A percentile compares a stretch with the other conserved stretches of the same genome.
Evolutionary conservation across 225 moss, liverwort and hornwort species (phyloP).

Genomic region (Rhytidiadelphus loreus): DNA sequence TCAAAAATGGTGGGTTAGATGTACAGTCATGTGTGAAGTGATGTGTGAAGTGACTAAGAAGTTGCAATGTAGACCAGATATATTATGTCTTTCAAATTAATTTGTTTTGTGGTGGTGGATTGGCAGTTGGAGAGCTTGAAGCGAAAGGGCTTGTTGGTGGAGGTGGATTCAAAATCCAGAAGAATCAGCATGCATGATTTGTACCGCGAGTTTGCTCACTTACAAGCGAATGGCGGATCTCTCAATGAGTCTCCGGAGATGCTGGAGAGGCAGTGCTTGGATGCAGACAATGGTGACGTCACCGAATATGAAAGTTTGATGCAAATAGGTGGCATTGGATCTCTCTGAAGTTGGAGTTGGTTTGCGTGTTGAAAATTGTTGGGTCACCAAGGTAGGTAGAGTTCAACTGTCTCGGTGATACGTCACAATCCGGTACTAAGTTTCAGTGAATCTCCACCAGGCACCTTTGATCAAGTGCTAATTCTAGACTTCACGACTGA

Average conservation of each 20-base stretch:
- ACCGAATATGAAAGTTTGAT: background rate
- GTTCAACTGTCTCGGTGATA: too few species aligned
- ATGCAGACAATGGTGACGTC: background rate
- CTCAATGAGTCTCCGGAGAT: accelerated
- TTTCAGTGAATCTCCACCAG: too few species aligned
- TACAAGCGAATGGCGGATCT: background rate
- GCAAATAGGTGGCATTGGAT: background rate
- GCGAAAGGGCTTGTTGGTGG: background rate
- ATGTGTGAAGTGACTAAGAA: too few species aligned
- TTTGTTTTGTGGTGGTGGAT: background rate
- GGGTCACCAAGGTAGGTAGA: too few species aligned
- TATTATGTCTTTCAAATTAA: too few species aligned
- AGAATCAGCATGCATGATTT: background rate
- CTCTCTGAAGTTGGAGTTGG: background rate
- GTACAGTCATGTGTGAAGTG: too few species aligned
- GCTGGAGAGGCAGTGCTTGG: background rate
- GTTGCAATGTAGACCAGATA: background rate
- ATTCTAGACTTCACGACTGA: too few species aligned
- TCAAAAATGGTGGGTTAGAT: background rate
- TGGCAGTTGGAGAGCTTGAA: background rate
- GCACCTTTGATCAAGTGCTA: too few species aligned
- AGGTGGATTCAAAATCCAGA: background rate
- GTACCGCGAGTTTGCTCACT: background rate
- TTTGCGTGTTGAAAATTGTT: too few species aligned
- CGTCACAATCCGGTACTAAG: too few species aligned